Evolutionary conservation across 441 rosid species (phyloP), one percentile per base, ranked within the genome.

Genomic region (Biscutella laevigata): DNA sequence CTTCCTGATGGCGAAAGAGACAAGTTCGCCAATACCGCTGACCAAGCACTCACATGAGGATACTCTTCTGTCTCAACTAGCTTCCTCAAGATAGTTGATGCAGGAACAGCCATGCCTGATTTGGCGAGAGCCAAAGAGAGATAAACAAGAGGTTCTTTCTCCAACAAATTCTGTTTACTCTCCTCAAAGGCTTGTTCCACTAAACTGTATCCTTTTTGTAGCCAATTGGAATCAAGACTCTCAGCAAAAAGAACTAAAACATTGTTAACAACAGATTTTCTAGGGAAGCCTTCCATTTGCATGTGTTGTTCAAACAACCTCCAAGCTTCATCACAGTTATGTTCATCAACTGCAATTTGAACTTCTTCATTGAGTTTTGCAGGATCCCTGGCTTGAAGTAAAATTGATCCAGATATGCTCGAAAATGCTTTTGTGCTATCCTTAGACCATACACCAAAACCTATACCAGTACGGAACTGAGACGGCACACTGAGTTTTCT

Each of bases 261-360:
- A 64, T 73, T 74, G 70, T 77, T 83, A 19, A 83, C 76, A 36
- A 83, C 54, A 4, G 85, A 78, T 69, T 81, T 91, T 39, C 80
- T 67, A 1, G 98, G 98, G 39, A 84, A 81, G 20, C 95, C 88
- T 41, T 83, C 96, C 84, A 84, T 84, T 29, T 71, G 83, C 84
- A 78, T 66, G 39, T 87, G 89, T 40, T 74, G 87, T 65, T 81
- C 83, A 61, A 63, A 78, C 48, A 84, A 52, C 63, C 68, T 77
- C 96, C 95, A 87, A 12, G 78, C 69, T 55, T 79, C 88, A 14
- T 52, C 47, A 38, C 69, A 69, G 38, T 77, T 77, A 30, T 15
- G 40, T 59, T 72, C 82, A 60, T 80, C 77, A 54, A 85, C 68
- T 4, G 90, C 85, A 47, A 62, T 60, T 65, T 78, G 80, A 44